Evolutionary conservation across 73 alveolate genomes (phyloP).

Genomic region (Symbiodinium natans): DNA sequence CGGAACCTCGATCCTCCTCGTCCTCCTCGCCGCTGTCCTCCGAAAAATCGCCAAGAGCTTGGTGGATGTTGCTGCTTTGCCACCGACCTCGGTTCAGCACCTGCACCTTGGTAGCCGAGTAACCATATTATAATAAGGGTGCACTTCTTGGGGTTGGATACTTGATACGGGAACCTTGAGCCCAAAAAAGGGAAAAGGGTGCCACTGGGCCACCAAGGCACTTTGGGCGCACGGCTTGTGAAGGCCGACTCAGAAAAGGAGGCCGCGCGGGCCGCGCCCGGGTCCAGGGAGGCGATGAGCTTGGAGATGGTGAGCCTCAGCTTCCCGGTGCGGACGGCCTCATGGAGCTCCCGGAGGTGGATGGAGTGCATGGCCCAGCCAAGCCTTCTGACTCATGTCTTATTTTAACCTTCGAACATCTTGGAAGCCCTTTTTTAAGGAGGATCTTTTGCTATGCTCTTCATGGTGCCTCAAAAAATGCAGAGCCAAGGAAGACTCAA

Average conservation of each 20-base stretch:
- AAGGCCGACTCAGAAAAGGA: background rate
- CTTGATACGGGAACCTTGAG: too few relatives aligned
- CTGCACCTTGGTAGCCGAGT: background rate
- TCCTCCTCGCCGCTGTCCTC: background rate
- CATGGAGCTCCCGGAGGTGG: slow-evolving; percentile 46
- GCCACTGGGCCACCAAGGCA: too few relatives aligned
- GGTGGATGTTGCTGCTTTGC: background rate
- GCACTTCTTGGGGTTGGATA: too few relatives aligned
- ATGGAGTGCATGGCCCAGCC: slow-evolving; percentile 93
- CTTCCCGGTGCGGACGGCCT: background rate
- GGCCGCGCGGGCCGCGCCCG: background rate
- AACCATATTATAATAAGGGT: too few relatives aligned
- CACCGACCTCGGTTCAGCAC: slow-evolving; percentile 13
- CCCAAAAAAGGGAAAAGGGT: too few relatives aligned
- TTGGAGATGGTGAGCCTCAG: slow-evolving; percentile 55
- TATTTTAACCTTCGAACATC: background rate
- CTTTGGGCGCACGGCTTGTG: background rate
- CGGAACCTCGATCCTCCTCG: background rate
- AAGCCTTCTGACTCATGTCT: background rate
- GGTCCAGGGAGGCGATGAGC: slow-evolving; percentile 38
- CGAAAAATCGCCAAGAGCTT: background rate
- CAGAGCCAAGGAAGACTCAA: too few relatives aligned
- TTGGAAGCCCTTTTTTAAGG: background rate
- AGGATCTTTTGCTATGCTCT: background rate
- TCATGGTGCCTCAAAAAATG: background rate